Conservation (phyloP, 345 rosid genomes). For the Syzygium aqueum region DNA sequence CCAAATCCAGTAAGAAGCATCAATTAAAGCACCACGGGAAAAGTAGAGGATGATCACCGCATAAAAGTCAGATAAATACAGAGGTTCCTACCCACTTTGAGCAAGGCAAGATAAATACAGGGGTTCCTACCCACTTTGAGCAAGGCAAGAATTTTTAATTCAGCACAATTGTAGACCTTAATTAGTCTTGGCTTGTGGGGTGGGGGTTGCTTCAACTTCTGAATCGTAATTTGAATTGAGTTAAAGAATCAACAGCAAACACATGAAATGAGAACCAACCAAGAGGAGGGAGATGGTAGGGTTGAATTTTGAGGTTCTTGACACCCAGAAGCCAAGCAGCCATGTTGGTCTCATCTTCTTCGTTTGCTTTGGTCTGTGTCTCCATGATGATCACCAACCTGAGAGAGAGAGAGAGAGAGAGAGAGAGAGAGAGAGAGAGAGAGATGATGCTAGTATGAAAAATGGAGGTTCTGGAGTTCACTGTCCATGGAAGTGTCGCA, state of each 20-base stretch:
- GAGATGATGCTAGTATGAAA: background rate
- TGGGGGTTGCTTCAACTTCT: background rate
- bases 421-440: background rate
- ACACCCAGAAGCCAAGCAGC: conserved; percentile 65
- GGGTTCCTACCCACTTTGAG: background rate
- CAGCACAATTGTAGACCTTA: background rate
- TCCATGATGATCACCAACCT: background rate
- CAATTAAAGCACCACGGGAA: background rate
- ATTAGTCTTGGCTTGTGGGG: background rate
- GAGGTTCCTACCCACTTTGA: background rate
- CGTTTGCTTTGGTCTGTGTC: background rate
- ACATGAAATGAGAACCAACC: conserved; percentile 12
- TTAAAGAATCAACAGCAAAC: background rate
- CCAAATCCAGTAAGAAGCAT: background rate
- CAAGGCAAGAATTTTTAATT: background rate
- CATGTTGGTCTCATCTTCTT: conserved; percentile 28
- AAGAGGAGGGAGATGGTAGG: conserved; percentile 44
- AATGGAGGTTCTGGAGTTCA: background rate
- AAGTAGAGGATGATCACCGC: background rate
- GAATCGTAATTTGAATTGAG: background rate
- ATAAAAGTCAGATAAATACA: background rate
- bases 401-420: background rate
- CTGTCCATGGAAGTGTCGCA: background rate
- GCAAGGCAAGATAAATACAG: background rate
- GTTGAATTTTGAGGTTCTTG: conserved; percentile 43